phyloP scores from a whole-genome alignment of 169 alveolate genomes.

The Sarcocystis neurona region DNA sequence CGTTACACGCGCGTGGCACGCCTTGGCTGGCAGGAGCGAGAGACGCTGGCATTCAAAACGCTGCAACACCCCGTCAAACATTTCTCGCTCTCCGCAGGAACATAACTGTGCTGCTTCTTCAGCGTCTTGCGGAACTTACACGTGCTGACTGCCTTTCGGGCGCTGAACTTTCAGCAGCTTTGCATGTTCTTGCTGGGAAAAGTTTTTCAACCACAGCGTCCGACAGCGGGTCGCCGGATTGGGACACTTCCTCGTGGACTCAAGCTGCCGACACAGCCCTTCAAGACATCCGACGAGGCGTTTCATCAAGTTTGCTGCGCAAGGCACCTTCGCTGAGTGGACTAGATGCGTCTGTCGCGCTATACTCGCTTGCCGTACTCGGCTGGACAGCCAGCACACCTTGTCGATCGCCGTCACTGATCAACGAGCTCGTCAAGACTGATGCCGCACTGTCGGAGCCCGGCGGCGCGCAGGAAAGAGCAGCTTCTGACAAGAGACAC shows the following conservation, averaged over 20 bases:
- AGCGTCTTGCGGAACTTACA: not conserved
- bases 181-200: not conserved
- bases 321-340: not conserved
- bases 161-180: not conserved
- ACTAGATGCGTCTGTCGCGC: not conserved
- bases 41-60: not conserved
- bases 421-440: not conserved
- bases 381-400: not conserved
- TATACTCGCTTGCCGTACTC: not conserved
- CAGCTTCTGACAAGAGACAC: not conserved
- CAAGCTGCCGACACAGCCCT: too few relatives aligned
- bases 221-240: not conserved
- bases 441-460: too few relatives aligned
- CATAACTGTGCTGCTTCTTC: not conserved
- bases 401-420: too few relatives aligned
- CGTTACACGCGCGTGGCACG: not conserved
- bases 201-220: not conserved
- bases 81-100: too few relatives aligned
- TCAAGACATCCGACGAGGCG: too few relatives aligned
- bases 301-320: slow-evolving; percentile 3
- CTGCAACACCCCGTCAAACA: too few relatives aligned
- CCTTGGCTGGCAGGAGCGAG: not conserved
- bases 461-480: not conserved
- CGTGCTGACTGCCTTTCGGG: not conserved
- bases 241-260: not conserved